phyloP scores from a whole-genome alignment of 768 basidiomycete species.

The Hygrophoropsis aurantiaca region DNA sequence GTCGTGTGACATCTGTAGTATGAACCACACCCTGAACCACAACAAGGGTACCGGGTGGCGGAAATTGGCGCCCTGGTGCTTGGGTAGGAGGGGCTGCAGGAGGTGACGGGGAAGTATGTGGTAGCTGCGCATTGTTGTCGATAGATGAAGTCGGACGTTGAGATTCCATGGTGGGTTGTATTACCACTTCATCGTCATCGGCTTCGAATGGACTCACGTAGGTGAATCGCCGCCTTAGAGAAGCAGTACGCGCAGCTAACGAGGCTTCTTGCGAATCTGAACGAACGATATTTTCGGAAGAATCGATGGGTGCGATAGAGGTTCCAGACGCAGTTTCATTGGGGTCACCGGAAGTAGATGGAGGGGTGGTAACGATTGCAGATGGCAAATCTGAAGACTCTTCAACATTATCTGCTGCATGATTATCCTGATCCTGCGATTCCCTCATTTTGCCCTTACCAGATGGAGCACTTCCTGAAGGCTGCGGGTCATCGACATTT shows the following conservation, averaged over 20 bases:
- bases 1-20: conserved; percentile 62
- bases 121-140: conserved; percentile 10
- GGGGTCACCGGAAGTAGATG: not conserved
- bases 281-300: conserved; percentile 20
- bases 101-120: conserved; percentile 11
- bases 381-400: not conserved
- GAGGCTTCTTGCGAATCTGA: conserved; percentile 1
- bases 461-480: conserved; percentile 19
- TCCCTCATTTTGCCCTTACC: conserved; percentile 36
- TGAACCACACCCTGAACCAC: conserved; percentile 85
- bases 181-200: conserved; percentile 21
- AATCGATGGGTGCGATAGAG: not conserved
- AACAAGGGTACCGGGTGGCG: conserved; percentile 75
- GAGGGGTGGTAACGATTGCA: conserved; percentile 1
- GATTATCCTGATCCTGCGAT: conserved; percentile 1
- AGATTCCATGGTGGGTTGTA: conserved; percentile 15
- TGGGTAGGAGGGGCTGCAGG: conserved; percentile 20
- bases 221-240: not conserved
- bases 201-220: conserved; percentile 3
- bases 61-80: conserved; percentile 47
- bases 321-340: conserved; percentile 2
- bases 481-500: conserved; percentile 29
- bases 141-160: conserved; percentile 2
- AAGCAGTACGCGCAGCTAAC: too few species aligned
- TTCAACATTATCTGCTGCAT: not conserved